Conservation (phyloP, 2,329 filamentous ascomycete genomes). For the Macrophomina phaseolina region DNA sequence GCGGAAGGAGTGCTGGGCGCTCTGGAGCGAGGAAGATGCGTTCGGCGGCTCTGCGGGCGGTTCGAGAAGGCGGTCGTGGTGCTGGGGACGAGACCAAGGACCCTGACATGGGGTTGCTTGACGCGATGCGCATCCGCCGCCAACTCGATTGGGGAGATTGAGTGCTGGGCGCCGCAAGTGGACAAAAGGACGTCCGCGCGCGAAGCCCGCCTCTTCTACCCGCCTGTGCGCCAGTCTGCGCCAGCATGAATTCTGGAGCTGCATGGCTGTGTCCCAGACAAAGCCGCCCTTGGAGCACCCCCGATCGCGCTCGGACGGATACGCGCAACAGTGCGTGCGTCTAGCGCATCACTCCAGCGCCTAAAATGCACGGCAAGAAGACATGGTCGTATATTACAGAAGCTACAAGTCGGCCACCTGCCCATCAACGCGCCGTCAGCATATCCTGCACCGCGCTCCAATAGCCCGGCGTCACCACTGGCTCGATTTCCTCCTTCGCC, state of each 20-base stretch:
- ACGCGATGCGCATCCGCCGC: slow-evolving; percentile 21
- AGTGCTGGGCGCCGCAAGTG: slow-evolving; percentile 18
- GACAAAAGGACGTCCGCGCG: slow-evolving; percentile 17
- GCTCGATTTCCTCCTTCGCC: slow-evolving; percentile 82
- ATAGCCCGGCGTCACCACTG: slow-evolving; percentile 70
- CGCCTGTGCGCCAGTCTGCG: neutral
- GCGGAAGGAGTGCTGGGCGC: neutral
- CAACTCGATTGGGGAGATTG: slow-evolving; percentile 25
- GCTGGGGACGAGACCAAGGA: neutral
- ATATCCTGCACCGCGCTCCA: slow-evolving; percentile 80
- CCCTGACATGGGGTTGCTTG: slow-evolving; percentile 19
- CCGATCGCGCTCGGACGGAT: slow-evolving; percentile 18
- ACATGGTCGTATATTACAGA: slow-evolving; percentile 22
- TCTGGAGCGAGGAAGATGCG: neutral
- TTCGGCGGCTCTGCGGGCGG: slow-evolving; percentile 18
- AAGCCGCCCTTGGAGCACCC: slow-evolving; percentile 15
- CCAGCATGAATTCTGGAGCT: slow-evolving; percentile 2
- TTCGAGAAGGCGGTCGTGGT: slow-evolving; percentile 20
- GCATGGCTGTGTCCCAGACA: slow-evolving; percentile 8
- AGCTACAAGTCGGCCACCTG: neutral
- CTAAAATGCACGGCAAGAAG: slow-evolving; percentile 17
- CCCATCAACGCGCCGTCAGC: slow-evolving; percentile 73
- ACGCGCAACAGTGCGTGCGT: slow-evolving; percentile 18
- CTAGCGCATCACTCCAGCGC: slow-evolving; percentile 10
- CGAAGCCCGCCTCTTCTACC: neutral